Conservation (phyloP, 2,329 filamentous ascomycete genomes). For the Verticillium dahliae region DNA sequence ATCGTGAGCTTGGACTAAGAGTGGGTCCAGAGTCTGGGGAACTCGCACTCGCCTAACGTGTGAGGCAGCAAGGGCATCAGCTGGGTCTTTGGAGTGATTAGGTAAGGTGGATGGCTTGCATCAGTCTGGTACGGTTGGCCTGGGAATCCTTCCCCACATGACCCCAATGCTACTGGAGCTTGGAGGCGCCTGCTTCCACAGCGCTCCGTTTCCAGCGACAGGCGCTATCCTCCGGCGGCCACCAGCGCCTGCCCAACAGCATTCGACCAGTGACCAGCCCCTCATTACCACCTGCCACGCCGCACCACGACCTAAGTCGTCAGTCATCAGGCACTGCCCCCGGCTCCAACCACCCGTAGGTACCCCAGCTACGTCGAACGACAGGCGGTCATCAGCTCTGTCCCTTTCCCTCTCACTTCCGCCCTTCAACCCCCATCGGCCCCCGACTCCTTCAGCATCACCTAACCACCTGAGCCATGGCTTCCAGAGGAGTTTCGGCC, state of each 20-base stretch:
- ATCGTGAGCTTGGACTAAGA: background rate
- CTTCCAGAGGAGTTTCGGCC: conserved; percentile 63
- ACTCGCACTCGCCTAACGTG: background rate
- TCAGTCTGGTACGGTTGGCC: background rate
- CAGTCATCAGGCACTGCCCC: conserved; percentile 1
- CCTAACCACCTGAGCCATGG: conserved; percentile 38
- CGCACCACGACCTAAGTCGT: background rate
- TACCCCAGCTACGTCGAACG: background rate
- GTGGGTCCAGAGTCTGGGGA: background rate
- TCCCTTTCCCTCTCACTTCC: background rate
- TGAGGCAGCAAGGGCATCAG: too few species aligned
- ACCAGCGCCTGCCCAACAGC: background rate
- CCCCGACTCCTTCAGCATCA: background rate
- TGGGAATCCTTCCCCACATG: background rate
- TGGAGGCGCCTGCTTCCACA: background rate
- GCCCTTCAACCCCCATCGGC: background rate
- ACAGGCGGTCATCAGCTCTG: background rate
- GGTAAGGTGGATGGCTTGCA: background rate
- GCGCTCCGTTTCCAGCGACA: background rate
- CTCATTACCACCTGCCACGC: background rate
- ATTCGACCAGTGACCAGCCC: background rate
- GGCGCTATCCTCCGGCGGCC: background rate
- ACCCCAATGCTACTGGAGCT: background rate
- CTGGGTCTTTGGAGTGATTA: background rate
- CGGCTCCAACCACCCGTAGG: background rate